Percentiles rank a stretch among this genome's conserved stretches.
These are phyloP conservation scores for Aspergillus vadensis DNA, from an alignment of 2,329 filamentous ascomycete species.

Conservation along the genomic window DNA sequence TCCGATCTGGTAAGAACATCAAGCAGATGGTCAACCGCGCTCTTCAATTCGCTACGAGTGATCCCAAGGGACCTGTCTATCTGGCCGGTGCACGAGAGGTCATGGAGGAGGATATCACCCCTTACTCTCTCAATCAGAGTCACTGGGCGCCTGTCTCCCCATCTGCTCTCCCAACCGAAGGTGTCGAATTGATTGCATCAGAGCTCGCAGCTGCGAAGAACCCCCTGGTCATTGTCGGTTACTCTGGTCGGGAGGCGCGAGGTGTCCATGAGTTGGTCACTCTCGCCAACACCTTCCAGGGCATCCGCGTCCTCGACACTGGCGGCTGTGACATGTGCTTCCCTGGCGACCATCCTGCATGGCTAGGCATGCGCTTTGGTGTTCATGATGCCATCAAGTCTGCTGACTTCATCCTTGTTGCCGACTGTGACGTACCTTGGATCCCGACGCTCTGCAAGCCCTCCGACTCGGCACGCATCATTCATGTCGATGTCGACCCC, in stretches of 20 bases:
- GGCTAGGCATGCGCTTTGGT: conserved; percentile 72
- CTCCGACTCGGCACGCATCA: conserved; percentile 57
- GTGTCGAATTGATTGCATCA: conserved; percentile 46
- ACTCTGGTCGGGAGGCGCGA: conserved; percentile 50
- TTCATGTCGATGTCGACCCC: conserved; percentile 68
- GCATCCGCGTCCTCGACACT: conserved; percentile 55
- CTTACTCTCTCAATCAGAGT: conserved; percentile 67
- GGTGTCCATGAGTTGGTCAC: conserved; percentile 49
- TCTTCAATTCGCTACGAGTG: conserved; percentile 75
- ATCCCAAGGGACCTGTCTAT: conserved; percentile 79
- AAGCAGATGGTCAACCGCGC: conserved; percentile 89
- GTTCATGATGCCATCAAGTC: conserved; percentile 70
- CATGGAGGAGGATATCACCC: conserved; percentile 80
- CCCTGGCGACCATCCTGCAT: conserved; percentile 53
- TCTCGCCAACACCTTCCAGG: conserved; percentile 51
- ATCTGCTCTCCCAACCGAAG: conserved; percentile 58
- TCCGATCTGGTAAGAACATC: conserved; percentile 80
- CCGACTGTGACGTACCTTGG: conserved; percentile 93
- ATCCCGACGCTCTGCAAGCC: conserved; percentile 75
- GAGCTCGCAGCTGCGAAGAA: conserved; percentile 50
- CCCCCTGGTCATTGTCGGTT: conserved; percentile 54
- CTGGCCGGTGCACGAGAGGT: conserved; percentile 76
- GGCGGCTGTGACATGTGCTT: conserved; percentile 57
- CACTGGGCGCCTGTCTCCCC: conserved; percentile 73
- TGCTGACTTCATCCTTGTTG: conserved; percentile 80